phyloP scores from a whole-genome alignment of 257 asterid genomes.

The Gentiana straminea region DNA sequence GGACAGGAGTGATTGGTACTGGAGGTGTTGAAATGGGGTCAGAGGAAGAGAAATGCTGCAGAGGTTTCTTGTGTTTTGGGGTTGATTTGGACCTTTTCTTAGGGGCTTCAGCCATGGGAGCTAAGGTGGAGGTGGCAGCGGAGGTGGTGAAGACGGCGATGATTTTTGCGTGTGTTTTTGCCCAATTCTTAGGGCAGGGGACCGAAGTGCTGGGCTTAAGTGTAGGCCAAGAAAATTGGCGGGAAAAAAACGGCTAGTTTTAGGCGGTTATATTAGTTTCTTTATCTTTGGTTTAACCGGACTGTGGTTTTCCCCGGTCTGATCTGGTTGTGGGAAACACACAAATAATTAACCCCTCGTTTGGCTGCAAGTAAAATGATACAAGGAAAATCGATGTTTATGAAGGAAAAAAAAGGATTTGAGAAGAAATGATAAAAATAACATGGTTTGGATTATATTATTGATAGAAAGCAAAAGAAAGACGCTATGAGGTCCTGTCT shows the following conservation, averaged over 20 bases:
- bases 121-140: neutral
- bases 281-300: no score
- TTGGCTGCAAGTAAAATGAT: no score
- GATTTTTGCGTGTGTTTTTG: neutral
- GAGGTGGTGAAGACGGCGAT: neutral
- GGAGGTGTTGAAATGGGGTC: slow-evolving; percentile 29
- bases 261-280: neutral
- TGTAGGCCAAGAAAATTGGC: slow-evolving; percentile 1
- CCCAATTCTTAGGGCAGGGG: slow-evolving; percentile 13
- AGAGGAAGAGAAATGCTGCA: slow-evolving; percentile 14
- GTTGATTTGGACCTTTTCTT: slow-evolving; percentile 29
- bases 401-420: no score
- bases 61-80: slow-evolving; percentile 5
- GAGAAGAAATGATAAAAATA: no score
- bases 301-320: no score
- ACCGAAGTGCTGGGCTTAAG: neutral
- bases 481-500: no score
- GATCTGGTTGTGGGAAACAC: no score
- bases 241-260: neutral
- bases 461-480: no score
- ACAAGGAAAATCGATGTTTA: no score
- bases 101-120: slow-evolving; percentile 47
- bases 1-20: slow-evolving; percentile 37
- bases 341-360: no score
- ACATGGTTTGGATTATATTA: no score